Conservation (phyloP, 192 early-diverging fungal genomes). For the Neocallimastix lanati region DNA sequence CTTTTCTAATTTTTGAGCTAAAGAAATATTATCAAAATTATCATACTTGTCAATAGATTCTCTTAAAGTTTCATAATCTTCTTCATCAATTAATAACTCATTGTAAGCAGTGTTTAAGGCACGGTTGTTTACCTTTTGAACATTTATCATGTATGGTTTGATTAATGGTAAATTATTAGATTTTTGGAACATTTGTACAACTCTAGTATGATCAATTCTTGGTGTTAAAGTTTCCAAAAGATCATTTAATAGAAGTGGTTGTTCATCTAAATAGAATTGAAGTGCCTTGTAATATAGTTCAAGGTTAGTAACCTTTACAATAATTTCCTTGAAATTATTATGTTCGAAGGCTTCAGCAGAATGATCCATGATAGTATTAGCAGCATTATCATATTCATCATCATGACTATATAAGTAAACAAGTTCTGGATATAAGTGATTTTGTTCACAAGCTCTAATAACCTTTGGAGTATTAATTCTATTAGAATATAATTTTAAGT, state of each 20-base stretch:
- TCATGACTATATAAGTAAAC: constrained; percentile 98
- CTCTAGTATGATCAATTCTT: constrained; percentile 88
- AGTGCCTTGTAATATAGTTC: constrained; percentile 98
- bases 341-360: constrained; percentile 95
- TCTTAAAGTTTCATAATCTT: constrained; percentile 81
- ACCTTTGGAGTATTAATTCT: constrained; percentile 99
- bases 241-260: constrained; percentile 86
- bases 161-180: constrained; percentile 93
- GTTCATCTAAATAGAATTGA: constrained; percentile 88
- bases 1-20: constrained; percentile 83
- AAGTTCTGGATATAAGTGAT: constrained; percentile 90
- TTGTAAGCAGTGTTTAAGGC: constrained; percentile 91
- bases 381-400: constrained; percentile 97
- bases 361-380: constrained; percentile 86
- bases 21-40: constrained; percentile 83
- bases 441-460: constrained; percentile 77
- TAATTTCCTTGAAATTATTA: constrained; percentile 83
- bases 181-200: constrained; percentile 94
- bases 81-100: constrained; percentile 93
- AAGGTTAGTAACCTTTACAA: constrained; percentile 90
- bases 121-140: constrained; percentile 85
- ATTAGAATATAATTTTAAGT: constrained; percentile 89
- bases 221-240: constrained; percentile 72
- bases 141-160: constrained; percentile 85
- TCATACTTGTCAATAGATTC: constrained; percentile 86